phyloP scores from a whole-genome alignment of 139 green algal genomes.

The Chlamydomonas sp. region DNA sequence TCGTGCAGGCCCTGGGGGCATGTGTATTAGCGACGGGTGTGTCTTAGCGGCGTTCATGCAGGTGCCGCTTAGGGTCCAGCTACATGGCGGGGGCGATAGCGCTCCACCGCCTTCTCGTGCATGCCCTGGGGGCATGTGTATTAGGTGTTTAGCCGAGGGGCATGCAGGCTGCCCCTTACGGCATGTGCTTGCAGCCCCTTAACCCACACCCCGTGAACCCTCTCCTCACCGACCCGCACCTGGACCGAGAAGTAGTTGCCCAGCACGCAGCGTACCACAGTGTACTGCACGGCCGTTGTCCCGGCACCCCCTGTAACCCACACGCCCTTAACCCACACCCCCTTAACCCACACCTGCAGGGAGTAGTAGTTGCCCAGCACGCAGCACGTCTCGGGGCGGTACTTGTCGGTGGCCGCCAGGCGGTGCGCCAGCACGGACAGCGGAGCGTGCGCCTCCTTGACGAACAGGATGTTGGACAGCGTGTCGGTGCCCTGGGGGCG shows the following conservation, averaged over 20 bases:
- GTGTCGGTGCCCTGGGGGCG: constrained; percentile 88
- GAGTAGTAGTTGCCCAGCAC: constrained; percentile 99
- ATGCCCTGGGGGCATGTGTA: constrained; percentile 42
- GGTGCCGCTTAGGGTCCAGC: too few species aligned
- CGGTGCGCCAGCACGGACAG: constrained; percentile 90
- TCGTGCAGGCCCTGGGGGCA: constrained; percentile 63
- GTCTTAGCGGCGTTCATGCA: too few species aligned
- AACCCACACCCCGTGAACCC: neutral
- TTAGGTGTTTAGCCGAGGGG: neutral
- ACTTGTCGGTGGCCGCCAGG: constrained; percentile 84
- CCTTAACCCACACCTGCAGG: constrained; percentile 65
- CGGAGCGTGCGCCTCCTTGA: constrained; percentile 80
- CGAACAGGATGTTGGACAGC: constrained; percentile 97
- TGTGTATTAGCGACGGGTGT: neutral
- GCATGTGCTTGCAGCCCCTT: neutral
- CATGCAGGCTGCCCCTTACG: too few species aligned
- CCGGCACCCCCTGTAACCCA: neutral
- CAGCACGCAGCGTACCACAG: constrained; percentile 78
- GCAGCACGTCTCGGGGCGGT: constrained; percentile 93
- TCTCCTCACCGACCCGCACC: constrained; percentile 23
- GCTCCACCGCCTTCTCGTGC: constrained; percentile 85
- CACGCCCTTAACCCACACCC: neutral
- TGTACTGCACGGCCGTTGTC: too few species aligned
- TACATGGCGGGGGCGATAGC: too few species aligned
- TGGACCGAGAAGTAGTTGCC: constrained; percentile 99